Conservation (phyloP, 1,284 basidiomycete species). For the Apiotrichum gamsii region DNA sequence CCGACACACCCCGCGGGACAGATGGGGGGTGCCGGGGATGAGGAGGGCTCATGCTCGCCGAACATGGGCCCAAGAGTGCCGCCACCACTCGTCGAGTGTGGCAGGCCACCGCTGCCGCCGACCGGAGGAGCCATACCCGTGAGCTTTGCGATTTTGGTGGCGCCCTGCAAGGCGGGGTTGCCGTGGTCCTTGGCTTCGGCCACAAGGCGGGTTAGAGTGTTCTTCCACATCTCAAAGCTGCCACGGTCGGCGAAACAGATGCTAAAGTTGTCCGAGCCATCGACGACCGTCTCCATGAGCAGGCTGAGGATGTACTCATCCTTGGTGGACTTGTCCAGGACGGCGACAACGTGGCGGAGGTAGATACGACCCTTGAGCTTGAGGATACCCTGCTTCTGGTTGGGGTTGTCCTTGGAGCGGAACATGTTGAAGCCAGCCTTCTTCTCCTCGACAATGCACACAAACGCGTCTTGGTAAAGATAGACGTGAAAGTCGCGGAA, state of each 20-base stretch:
- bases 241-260: conserved; percentile 85
- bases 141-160: conserved; percentile 23
- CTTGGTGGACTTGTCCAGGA: conserved; percentile 67
- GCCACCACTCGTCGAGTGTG: too few relatives aligned
- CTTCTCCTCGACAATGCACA: conserved; percentile 92
- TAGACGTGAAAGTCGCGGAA: conserved; percentile 91
- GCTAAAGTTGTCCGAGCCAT: conserved; percentile 84
- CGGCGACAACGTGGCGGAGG: conserved; percentile 81
- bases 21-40: conserved; percentile 4
- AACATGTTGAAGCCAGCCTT: conserved; percentile 50
- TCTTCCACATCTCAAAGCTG: conserved; percentile 81
- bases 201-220: conserved; percentile 68
- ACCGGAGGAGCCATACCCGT: background rate
- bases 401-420: background rate
- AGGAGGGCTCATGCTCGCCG: background rate
- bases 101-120: background rate
- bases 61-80: conserved; percentile 13
- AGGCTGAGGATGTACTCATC: conserved; percentile 85
- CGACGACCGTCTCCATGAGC: conserved; percentile 74
- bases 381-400: conserved; percentile 51
- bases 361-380: conserved; percentile 92
- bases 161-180: conserved; percentile 1
- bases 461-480: conserved; percentile 91
- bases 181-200: conserved; percentile 21
- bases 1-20: conserved; percentile 14